Evolutionary conservation across 495 filamentous ascomycete genomes (phyloP), one percentile per base, ranked within the genome.

Genomic region (Hypoxylon perforatum): DNA sequence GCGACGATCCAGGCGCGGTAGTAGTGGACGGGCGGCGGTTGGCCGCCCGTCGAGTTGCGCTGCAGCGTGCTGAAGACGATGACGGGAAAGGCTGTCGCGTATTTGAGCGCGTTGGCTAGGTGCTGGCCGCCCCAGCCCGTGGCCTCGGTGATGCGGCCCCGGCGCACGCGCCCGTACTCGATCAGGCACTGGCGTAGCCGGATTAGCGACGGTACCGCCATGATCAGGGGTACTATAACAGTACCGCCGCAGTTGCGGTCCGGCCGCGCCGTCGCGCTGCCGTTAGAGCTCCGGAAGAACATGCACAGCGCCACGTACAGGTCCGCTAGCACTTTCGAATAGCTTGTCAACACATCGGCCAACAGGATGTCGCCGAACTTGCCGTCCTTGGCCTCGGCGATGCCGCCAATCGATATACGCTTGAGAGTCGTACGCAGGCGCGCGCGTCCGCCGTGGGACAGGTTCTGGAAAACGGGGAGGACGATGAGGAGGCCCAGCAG

Each of bases 361-460:
- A 98, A 83, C 39, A 99, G 79, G 56, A 98, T 89, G 73, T 99
- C 95, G 41, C 91, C 93, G 70, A 99, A 99, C 57, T 94, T 96
- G 36, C 92, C 92, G 78, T 93, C 88, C 50, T 90, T 85, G 6
- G 89, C 75, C 74, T 91, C 87, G 8, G 93, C 92, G n/a, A 97
- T 76, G 0, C 92, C 91, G 28, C 92, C 92, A 44, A 95, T 80
- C 64, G 82, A 84, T 44, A 97, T 85, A 28, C 92, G 90, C 55
- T 86, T 86, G 14, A 96, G 78, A 0, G 85, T 91, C 8, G 82
- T 70, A 44, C 96, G 86, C 42, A 97, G 88, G 3, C 92, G 87
- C 49, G 84, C 84, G 30, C 95, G 91, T 1, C 95, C 95, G 22
- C 84, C 76, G 44, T 86, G 85, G 28, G 91, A 90, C 25, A 90